Percentiles rank a stretch among this genome's conserved stretches.
Evolutionary conservation across 225 moss, liverwort and hornwort genomes (phyloP).

Genomic region (Pseudoscleropodium purum): DNA sequence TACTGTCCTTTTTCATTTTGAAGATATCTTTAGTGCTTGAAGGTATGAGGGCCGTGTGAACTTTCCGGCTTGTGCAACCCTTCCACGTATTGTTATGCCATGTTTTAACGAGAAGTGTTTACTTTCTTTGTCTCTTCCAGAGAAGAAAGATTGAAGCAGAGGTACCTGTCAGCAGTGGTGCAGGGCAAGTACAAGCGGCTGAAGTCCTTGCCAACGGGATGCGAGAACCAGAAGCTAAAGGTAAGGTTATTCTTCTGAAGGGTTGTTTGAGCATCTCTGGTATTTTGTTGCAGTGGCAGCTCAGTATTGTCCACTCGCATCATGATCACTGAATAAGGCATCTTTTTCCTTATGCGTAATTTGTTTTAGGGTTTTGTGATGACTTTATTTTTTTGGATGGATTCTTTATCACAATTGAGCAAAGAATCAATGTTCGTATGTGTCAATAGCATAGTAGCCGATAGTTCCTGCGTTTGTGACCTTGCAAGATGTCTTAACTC

Average conservation of each 20-base stretch:
- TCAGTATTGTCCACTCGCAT: neutral
- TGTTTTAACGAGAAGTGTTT: neutral
- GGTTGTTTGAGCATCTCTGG: neutral
- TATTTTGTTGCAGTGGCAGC: neutral
- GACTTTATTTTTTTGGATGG: neutral
- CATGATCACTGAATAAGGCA: neutral
- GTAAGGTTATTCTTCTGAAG: neutral
- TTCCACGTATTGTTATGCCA: neutral
- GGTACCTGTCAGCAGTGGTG: neutral
- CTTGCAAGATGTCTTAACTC: neutral
- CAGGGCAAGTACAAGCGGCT: conserved; percentile 14
- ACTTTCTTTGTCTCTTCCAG: conserved; percentile 3
- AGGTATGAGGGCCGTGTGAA: neutral
- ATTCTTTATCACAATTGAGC: neutral
- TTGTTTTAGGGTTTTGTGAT: neutral
- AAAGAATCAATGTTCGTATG: neutral
- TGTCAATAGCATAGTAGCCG: neutral
- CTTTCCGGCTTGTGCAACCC: neutral
- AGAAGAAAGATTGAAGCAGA: conserved; percentile 39
- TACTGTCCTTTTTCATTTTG: neutral
- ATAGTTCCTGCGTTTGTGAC: neutral
- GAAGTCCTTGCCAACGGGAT: conserved; percentile 14
- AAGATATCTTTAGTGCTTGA: neutral
- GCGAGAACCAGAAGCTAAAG: conserved; percentile 23
- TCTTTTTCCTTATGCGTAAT: neutral